Conservation (phyloP, 106 monocot species). For the Dioscorea alata region DNA sequence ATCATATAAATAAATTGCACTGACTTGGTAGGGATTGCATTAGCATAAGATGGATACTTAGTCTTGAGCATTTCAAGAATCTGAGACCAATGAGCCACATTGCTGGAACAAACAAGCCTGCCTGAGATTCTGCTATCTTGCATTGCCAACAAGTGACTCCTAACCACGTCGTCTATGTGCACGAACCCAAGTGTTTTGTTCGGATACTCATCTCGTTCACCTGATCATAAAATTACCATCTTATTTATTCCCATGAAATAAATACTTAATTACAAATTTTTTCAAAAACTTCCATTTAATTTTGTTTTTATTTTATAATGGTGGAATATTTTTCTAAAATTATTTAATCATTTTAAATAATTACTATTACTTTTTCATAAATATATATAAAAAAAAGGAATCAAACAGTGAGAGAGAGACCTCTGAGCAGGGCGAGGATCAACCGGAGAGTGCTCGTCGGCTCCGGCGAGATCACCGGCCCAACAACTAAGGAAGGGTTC, state of each 20-base stretch:
- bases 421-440: slow-evolving; percentile 50
- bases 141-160: slow-evolving; percentile 68
- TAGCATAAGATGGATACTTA: slow-evolving; percentile 47
- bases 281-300: too few relatives aligned
- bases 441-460: slow-evolving; percentile 65
- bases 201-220: slow-evolving; percentile 40
- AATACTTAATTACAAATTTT: too few relatives aligned
- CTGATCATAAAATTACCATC: slow-evolving; percentile 13
- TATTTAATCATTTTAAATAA: too few relatives aligned
- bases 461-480: slow-evolving; percentile 51
- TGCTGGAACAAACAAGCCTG: slow-evolving; percentile 66
- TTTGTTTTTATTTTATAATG: too few relatives aligned
- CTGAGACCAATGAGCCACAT: slow-evolving; percentile 73
- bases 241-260: neutral
- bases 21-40: slow-evolving; percentile 40
- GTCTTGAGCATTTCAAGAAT: slow-evolving; percentile 56
- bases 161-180: slow-evolving; percentile 75
- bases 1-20: neutral
- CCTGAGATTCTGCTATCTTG: slow-evolving; percentile 60
- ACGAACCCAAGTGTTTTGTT: slow-evolving; percentile 75
- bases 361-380: too few relatives aligned
- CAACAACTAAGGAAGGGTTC: slow-evolving; percentile 84
- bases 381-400: neutral
- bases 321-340: too few relatives aligned
- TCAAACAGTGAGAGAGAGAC: slow-evolving; percentile 22